A percentile compares a stretch with the other conserved stretches of the same genome.
Evolutionary conservation across 495 filamentous ascomycete species (phyloP).

Genomic region (Penicillium taxi): DNA sequence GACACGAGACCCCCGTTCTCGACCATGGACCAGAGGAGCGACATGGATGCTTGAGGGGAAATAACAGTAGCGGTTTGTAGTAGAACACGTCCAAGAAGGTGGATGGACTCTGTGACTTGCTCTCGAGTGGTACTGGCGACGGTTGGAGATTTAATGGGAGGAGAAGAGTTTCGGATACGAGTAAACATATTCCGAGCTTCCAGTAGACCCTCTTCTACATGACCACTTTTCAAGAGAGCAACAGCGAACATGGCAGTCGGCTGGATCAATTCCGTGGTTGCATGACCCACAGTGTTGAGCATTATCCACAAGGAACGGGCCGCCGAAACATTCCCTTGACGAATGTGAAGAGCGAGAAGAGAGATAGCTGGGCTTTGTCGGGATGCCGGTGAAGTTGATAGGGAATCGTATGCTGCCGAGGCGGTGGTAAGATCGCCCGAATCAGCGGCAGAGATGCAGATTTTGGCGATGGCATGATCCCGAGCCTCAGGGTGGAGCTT

Average conservation of each 20-base stretch:
- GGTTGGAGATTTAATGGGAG: slow-evolving; percentile 19
- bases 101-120: slow-evolving; percentile 78
- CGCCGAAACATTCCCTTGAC: slow-evolving; percentile 64
- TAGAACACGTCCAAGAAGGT: slow-evolving; percentile 60
- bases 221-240: slow-evolving; percentile 70
- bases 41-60: slow-evolving; percentile 48
- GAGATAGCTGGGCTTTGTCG: slow-evolving; percentile 65
- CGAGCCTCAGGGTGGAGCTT: slow-evolving; percentile 41
- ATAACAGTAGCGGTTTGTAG: slow-evolving; percentile 39
- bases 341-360: slow-evolving; percentile 76
- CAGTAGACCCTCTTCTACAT: slow-evolving; percentile 64
- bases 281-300: slow-evolving; percentile 51
- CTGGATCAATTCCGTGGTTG: slow-evolving; percentile 65
- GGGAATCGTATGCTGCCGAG: slow-evolving; percentile 53
- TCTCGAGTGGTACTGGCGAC: slow-evolving; percentile 44
- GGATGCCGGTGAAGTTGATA: slow-evolving; percentile 41
- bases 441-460: slow-evolving; percentile 70
- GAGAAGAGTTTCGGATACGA: slow-evolving; percentile 56
- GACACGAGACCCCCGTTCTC: slow-evolving; percentile 58
- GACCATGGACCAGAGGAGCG: slow-evolving; percentile 65
- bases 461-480: slow-evolving; percentile 47
- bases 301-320: slow-evolving; percentile 71
- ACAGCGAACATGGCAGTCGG: slow-evolving; percentile 80
- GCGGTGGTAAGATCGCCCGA: slow-evolving; percentile 63
- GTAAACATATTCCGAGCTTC: slow-evolving; percentile 76